A percentile compares a stretch with the other conserved stretches of the same genome.
These are phyloP conservation scores for Exutisphaerella laricina DNA, from an alignment of 2,329 filamentous ascomycete genomes.

Conservation along the genomic window DNA sequence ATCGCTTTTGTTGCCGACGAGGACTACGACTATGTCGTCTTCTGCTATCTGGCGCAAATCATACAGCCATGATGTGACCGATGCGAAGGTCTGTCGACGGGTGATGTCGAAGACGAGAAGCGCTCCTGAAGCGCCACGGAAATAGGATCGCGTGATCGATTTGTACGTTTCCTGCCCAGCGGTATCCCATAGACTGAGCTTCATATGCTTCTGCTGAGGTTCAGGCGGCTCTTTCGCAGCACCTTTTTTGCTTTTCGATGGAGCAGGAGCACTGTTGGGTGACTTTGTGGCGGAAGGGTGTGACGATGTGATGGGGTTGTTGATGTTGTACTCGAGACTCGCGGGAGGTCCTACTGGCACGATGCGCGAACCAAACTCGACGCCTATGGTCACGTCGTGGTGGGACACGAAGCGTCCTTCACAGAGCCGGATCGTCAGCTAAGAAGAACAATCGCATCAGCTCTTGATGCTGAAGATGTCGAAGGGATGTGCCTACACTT, in stretches of 20 bases:
- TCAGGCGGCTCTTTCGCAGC: slow-evolving; percentile 28
- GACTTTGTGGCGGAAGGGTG: slow-evolving; percentile 14
- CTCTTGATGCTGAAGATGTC: slow-evolving; percentile 19
- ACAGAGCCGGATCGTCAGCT: slow-evolving; percentile 89
- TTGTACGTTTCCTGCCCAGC: slow-evolving; percentile 98
- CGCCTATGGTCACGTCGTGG: slow-evolving; percentile 95
- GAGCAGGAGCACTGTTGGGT: slow-evolving; percentile 18
- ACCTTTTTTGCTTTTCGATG: slow-evolving; percentile 13
- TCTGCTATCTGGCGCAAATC: slow-evolving; percentile 94
- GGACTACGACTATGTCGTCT: slow-evolving; percentile 85
- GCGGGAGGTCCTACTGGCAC: slow-evolving; percentile 84
- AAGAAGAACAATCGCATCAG: slow-evolving; percentile 23
- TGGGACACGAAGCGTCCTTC: slow-evolving; percentile 91
- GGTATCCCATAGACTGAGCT: slow-evolving; percentile 90
- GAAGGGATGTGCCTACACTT: slow-evolving; percentile 43
- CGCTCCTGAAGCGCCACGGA: slow-evolving; percentile 70
- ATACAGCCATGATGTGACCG: slow-evolving; percentile 87
- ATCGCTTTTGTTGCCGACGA: slow-evolving; percentile 95
- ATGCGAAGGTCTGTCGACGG: slow-evolving; percentile 74
- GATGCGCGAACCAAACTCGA: slow-evolving; percentile 91
- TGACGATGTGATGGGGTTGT: slow-evolving; percentile 39
- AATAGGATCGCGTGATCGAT: slow-evolving; percentile 89
- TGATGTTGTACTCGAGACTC: slow-evolving; percentile 52
- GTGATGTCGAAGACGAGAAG: slow-evolving; percentile 95
- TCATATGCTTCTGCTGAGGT: slow-evolving; percentile 69